Evolutionary conservation across 1,284 basidiomycete genomes (phyloP), one percentile per base, ranked within the genome.

Genomic region (Salmacisia buchloeana): DNA sequence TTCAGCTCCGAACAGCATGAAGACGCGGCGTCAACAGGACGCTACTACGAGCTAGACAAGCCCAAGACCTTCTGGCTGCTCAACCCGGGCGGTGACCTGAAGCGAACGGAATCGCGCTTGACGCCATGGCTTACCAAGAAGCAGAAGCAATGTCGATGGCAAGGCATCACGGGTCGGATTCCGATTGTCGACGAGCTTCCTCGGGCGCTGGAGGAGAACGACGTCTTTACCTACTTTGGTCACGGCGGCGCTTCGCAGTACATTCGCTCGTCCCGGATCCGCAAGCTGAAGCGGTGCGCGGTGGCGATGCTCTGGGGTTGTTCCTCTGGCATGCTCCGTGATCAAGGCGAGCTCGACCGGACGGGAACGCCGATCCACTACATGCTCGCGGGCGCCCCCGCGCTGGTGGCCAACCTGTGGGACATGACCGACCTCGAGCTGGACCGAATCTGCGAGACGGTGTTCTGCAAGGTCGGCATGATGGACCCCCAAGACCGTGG

Each of bases 271-370:
- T 88, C 89, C 77, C 89, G 89, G 71, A 85, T 97, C 61, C 85
- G 91, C 21, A 85, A 89, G 67, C 83, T 98, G 25, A 84, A 85
- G 2, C 84, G 84, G 21, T 98, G 94, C 77, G 93, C 94, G 1
- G 89, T 89, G 10, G 89, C 91, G 0, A 96, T 99, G 92, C 85
- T 99, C 7, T 99, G 94, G 94, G 94, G 96, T 0, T 99, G 94
- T 83, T 98, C 94, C 0, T 96, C 92, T 0, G 96, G 94, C 18
- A 82, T 86, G 2, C 81, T 99, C 66, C 85, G 85, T 61, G 90
- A 94, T 61, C 90, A 92, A 85, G 94, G 94, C 12, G 91, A 94
- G 65, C 93, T 93, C 73, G 94, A 98, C 74, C 85, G 90, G 15
- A 85, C 86, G 15, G 94, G 94, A 9, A 97, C 92, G 21, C 92